A percentile compares a stretch with the other conserved stretches of the same genome.
Evolutionary conservation across 202 grass and related monocot genomes (phyloP).

Genomic region (Zoysia matrella): DNA sequence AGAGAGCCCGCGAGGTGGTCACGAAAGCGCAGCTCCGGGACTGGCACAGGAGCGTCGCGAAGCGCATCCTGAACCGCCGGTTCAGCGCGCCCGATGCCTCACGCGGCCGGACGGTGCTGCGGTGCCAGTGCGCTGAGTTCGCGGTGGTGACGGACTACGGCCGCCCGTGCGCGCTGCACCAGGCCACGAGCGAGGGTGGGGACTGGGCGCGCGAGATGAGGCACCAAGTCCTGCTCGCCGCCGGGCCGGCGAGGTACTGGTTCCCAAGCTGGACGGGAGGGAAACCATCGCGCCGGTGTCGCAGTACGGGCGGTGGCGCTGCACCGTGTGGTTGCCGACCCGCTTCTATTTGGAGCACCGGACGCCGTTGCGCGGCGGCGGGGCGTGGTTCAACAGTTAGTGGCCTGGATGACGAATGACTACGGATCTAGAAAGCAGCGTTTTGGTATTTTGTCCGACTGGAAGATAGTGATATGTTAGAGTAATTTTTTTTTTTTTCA

Average conservation of each 20-base stretch:
- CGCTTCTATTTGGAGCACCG: conserved; percentile 36
- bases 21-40: neutral
- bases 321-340: conserved; percentile 27
- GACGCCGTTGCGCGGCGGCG: too few species aligned
- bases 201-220: conserved; percentile 14
- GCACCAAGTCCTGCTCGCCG: neutral
- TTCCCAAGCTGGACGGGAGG: neutral
- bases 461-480: too few species aligned
- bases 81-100: conserved; percentile 16
- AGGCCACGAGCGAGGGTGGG: neutral
- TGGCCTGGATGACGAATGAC: too few species aligned
- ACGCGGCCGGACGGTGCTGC: neutral
- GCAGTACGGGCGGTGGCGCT: conserved; percentile 34
- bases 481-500: too few species aligned
- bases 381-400: too few species aligned
- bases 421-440: too few species aligned
- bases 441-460: too few species aligned
- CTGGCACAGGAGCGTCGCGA: neutral
- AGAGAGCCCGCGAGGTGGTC: neutral
- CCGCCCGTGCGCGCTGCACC: conserved; percentile 35
- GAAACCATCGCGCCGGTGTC: rapidly evolving
- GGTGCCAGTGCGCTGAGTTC: conserved; percentile 40
- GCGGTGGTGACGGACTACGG: too few species aligned
- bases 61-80: neutral
- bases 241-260: neutral